A percentile compares a stretch with the other conserved stretches of the same genome.
These are phyloP conservation scores for Warburgia ugandensis DNA, from an alignment of 164 flowering plant genomes.

Conservation along the genomic window DNA sequence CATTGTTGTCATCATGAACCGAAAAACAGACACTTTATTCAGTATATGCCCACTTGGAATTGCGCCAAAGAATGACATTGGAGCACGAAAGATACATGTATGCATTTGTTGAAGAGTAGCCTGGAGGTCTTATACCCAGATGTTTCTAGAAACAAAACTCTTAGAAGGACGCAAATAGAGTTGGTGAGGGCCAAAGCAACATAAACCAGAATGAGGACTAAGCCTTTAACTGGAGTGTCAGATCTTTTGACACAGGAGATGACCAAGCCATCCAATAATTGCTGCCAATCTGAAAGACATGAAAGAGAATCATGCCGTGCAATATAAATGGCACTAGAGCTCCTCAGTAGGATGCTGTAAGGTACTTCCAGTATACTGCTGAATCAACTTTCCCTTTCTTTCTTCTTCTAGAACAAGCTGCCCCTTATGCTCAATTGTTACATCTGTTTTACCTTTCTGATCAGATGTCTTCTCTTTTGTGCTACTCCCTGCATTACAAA, in stretches of 20 bases:
- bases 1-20: too few species aligned
- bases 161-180: slow-evolving; percentile 50
- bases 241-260: slow-evolving; percentile 56
- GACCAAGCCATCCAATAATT: slow-evolving; percentile 99
- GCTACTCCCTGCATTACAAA: neutral
- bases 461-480: slow-evolving; percentile 13
- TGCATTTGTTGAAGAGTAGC: slow-evolving; percentile 78
- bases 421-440: slow-evolving; percentile 29
- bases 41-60: slow-evolving; percentile 90
- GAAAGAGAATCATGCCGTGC: slow-evolving; percentile 48
- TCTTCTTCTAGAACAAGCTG: slow-evolving; percentile 95
- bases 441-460: slow-evolving; percentile 36
- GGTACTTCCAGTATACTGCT: slow-evolving; percentile 71
- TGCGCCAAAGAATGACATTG: slow-evolving; percentile 94
- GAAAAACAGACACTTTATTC: slow-evolving; percentile 18
- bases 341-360: slow-evolving; percentile 68
- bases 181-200: slow-evolving; percentile 59
- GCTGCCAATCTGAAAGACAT: slow-evolving; percentile 77
- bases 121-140: slow-evolving; percentile 72
- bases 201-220: slow-evolving; percentile 51
- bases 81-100: slow-evolving; percentile 71
- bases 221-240: slow-evolving; percentile 26
- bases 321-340: slow-evolving; percentile 67
- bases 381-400: slow-evolving; percentile 74
- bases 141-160: slow-evolving; percentile 43